Evolutionary conservation across 148 eudicot species (phyloP).

Genomic region (Oxyria digyna): DNA sequence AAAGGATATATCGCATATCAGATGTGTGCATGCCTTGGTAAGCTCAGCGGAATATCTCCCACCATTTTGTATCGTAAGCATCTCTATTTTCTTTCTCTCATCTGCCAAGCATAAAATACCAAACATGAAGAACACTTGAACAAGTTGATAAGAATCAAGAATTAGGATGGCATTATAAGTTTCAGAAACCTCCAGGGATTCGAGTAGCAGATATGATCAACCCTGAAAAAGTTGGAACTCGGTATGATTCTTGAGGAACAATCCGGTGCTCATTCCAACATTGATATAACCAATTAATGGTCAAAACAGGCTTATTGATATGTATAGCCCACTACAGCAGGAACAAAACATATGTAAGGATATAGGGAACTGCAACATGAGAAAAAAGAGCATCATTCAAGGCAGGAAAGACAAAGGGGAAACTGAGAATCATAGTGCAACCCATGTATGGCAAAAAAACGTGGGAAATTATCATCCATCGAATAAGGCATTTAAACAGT

Average conservation of each 20-base stretch:
- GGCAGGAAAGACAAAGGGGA: not conserved
- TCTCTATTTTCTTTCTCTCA: conserved; percentile 85
- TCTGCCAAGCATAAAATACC: conserved; percentile 20
- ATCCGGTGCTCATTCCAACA: conserved; percentile 98
- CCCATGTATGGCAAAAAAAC: not conserved
- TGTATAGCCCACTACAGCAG: conserved; percentile 74
- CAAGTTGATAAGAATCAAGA: not conserved
- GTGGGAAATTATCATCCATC: no score
- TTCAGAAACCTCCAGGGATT: conserved; percentile 65
- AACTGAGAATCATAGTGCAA: not conserved
- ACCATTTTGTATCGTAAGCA: conserved; percentile 69
- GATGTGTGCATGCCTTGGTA: conserved; percentile 79
- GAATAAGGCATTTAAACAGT: not conserved
- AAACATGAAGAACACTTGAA: not conserved
- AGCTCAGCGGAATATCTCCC: conserved; percentile 97
- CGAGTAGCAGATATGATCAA: conserved; percentile 68
- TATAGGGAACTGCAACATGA: no score
- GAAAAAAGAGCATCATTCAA: not conserved
- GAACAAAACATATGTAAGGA: no score
- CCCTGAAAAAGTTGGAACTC: conserved; percentile 79
- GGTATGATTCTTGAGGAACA: conserved; percentile 78
- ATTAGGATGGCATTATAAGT: not conserved
- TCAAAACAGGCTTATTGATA: conserved; percentile 69
- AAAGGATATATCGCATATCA: conserved; percentile 93
- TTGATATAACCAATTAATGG: conserved; percentile 76